Evolutionary conservation across 805 yeast genomes (phyloP).

Genomic region (Pichia eremophila): DNA sequence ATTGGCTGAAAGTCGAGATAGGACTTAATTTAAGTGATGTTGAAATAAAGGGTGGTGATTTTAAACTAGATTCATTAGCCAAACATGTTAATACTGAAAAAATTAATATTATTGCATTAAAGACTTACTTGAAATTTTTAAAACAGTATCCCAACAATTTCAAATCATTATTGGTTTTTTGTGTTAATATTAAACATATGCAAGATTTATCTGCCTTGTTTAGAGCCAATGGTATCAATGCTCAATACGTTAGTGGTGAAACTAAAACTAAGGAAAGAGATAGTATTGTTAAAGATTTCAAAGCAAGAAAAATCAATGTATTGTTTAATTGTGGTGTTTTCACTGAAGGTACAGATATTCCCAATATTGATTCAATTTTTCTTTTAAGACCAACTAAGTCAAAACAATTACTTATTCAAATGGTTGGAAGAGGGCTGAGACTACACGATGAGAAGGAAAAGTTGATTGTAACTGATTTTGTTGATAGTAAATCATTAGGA

Average conservation of each 20-base stretch:
- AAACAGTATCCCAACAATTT: conserved; percentile 26
- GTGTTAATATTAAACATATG: conserved; percentile 67
- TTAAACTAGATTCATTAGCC: conserved; percentile 40
- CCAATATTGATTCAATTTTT: conserved; percentile 73
- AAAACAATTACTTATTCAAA: conserved; percentile 60
- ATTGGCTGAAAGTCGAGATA: conserved; percentile 48
- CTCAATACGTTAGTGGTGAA: conserved; percentile 62
- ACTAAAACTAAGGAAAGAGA: conserved; percentile 48
- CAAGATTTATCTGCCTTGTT: conserved; percentile 42
- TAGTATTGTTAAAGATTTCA: conserved; percentile 47
- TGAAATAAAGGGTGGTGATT: conserved; percentile 33
- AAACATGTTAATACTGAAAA: conserved; percentile 43
- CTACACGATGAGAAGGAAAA: conserved; percentile 47
- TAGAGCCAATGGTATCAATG: conserved; percentile 49
- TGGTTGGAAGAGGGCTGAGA: conserved; percentile 87
- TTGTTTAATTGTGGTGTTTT: conserved; percentile 82
- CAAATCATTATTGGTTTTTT: conserved; percentile 66
- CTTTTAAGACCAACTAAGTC: conserved; percentile 79
- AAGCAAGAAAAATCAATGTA: conserved; percentile 54
- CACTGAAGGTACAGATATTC: conserved; percentile 93
- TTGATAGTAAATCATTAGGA: conserved; percentile 39
- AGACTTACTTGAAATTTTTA: conserved; percentile 40
- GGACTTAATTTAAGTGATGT: conserved; percentile 23
- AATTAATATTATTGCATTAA: conserved; percentile 46
- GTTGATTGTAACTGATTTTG: conserved; percentile 74